phyloP scores from a whole-genome alignment of 1,284 basidiomycete species.

The Inonotus obliquus region DNA sequence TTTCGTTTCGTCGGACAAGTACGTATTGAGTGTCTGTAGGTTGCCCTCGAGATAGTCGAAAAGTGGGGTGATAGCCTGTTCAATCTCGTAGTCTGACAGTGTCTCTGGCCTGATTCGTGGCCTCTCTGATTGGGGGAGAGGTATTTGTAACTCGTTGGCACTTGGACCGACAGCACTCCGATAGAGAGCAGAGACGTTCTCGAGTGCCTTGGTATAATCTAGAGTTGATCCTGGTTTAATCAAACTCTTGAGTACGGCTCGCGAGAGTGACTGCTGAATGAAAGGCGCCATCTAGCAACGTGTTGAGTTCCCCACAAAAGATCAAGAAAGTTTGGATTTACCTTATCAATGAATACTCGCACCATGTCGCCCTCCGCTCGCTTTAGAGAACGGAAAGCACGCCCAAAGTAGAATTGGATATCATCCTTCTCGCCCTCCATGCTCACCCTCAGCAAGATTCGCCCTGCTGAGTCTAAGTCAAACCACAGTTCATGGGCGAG shows the following conservation, averaged over 20 bases:
- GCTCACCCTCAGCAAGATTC: conserved; percentile 84
- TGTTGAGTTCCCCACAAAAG: not conserved
- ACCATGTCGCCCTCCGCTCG: conserved; percentile 96
- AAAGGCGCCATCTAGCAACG: conserved; percentile 83
- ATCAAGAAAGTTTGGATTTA: conserved; percentile 30
- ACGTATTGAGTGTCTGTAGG: conserved; percentile 87
- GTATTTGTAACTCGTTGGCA: conserved; percentile 71
- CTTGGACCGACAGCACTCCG: conserved; percentile 63
- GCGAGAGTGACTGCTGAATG: conserved; percentile 86
- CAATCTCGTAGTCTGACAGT: conserved; percentile 90
- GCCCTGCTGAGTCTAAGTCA: conserved; percentile 84
- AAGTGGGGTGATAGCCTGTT: conserved; percentile 86
- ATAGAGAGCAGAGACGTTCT: conserved; percentile 78
- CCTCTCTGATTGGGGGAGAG: conserved; percentile 66
- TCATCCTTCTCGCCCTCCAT: conserved; percentile 99
- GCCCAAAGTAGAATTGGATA: conserved; percentile 95
- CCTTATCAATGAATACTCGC: conserved; percentile 95
- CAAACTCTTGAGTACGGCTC: conserved; percentile 71
- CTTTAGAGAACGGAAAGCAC: conserved; percentile 93
- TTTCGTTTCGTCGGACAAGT: conserved; percentile 80
- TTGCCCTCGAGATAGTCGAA: conserved; percentile 98
- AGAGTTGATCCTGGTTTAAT: conserved; percentile 62
- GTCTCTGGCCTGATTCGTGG: conserved; percentile 67
- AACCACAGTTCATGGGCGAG: conserved; percentile 91
- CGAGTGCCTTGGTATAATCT: conserved; percentile 82